Percentiles rank a stretch among this genome's conserved stretches.
These are phyloP conservation scores for Aureobasidium sp. DNA, from an alignment of 2,329 filamentous ascomycete species.

Conservation along the genomic window DNA sequence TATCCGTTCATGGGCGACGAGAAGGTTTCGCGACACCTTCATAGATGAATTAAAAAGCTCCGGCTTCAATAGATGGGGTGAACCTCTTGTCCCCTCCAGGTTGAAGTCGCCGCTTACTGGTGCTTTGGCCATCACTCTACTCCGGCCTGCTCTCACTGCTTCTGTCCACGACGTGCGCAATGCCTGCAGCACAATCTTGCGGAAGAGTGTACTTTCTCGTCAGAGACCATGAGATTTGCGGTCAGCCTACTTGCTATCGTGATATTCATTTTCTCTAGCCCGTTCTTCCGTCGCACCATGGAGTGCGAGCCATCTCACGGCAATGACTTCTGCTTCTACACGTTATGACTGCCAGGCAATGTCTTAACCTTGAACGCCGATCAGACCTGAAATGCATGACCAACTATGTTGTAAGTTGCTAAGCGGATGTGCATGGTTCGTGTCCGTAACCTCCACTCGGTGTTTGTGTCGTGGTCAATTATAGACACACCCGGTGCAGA, in stretches of 20 bases:
- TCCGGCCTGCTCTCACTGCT: neutral
- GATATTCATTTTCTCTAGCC: neutral
- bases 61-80: constrained; percentile 30
- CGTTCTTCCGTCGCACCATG: neutral
- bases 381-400: neutral
- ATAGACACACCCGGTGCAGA: neutral
- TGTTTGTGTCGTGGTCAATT: neutral
- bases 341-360: neutral
- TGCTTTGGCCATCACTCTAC: neutral
- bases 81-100: neutral
- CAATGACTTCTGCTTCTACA: neutral
- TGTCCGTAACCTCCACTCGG: neutral
- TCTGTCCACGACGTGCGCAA: neutral
- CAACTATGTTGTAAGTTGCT: neutral
- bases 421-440: neutral
- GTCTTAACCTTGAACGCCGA: neutral
- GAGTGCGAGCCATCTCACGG: neutral
- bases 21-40: constrained; percentile 40
- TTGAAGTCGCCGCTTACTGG: neutral
- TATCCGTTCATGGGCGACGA: constrained; percentile 39
- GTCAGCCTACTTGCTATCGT: neutral
- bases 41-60: constrained; percentile 35
- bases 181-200: neutral
- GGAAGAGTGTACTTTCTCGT: neutral
- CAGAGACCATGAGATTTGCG: neutral